These are phyloP conservation scores for Colletotrichum lindemuthianum DNA, from an alignment of 2,329 filamentous ascomycete genomes.

Conservation along the genomic window DNA sequence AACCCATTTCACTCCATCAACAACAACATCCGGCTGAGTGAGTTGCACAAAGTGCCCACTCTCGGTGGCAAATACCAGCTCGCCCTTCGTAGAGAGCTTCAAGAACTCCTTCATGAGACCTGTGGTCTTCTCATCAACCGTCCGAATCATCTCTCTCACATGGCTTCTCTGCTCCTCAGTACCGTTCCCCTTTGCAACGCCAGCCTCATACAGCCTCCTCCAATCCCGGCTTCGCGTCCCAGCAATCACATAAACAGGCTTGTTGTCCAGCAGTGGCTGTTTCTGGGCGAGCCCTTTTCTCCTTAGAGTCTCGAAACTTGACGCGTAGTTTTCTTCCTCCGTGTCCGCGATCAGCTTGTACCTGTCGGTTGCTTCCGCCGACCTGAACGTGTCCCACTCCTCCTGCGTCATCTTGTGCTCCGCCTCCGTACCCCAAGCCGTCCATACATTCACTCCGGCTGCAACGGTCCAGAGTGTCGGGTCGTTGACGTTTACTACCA, in stretches of 20 bases:
- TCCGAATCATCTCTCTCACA: conserved; percentile 18
- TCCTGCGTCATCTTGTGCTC: conserved; percentile 14
- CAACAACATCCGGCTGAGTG: conserved; percentile 22
- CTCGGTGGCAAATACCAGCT: conserved; percentile 2
- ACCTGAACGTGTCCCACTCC: conserved; percentile 21
- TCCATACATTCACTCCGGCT: conserved; percentile 5
- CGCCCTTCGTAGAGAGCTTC: conserved; percentile 13
- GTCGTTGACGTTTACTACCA: conserved; percentile 17
- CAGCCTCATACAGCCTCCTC: conserved; percentile 6
- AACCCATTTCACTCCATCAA: conserved; percentile 16
- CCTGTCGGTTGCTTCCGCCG: conserved; percentile 15
- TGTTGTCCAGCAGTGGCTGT: conserved; percentile 11
- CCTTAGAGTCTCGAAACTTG: conserved; percentile 9
- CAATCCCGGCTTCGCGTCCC: conserved; percentile 18
- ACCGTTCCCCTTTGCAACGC: conserved; percentile 17
- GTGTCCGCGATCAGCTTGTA: not conserved
- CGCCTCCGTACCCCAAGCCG: conserved; percentile 6
- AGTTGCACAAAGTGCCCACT: conserved; percentile 22
- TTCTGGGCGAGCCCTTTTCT: not conserved
- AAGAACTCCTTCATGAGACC: conserved; percentile 20
- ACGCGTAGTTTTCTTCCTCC: conserved; percentile 7
- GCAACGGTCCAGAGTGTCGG: conserved; percentile 12
- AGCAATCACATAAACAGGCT: conserved; percentile 13
- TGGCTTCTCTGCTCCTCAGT: conserved; percentile 18
- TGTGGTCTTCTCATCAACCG: conserved; percentile 11